These are phyloP conservation scores for Lasiosphaeria hispida DNA, from an alignment of 495 filamentous ascomycete genomes.

Conservation along the genomic window DNA sequence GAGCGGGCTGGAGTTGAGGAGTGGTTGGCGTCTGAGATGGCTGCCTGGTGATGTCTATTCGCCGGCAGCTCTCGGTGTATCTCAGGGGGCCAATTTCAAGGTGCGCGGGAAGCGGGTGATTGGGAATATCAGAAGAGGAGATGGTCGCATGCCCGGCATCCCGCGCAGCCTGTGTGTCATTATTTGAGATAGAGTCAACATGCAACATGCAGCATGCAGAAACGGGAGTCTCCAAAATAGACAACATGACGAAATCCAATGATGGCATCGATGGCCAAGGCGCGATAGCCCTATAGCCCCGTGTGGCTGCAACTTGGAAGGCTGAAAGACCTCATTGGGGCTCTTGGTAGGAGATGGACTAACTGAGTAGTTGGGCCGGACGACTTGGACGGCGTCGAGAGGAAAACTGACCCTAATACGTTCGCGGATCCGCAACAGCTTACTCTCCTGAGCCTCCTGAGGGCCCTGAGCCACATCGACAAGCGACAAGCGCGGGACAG, in stretches of 20 bases:
- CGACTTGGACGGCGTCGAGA: too few species aligned
- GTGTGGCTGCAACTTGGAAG: constrained; percentile 34
- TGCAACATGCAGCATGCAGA: constrained; percentile 22
- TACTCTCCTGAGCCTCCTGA: background rate
- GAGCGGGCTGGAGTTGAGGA: constrained; percentile 14
- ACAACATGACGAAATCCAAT: background rate
- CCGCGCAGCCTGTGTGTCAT: constrained; percentile 25
- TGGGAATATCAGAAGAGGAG: constrained; percentile 15
- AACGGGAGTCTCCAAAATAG: constrained; percentile 17
- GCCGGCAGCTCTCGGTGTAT: background rate
- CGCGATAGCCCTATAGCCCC: constrained; percentile 11
- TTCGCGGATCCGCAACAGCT: background rate
- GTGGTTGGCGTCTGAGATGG: constrained; percentile 12
- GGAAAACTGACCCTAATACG: too few species aligned
- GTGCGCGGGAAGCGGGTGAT: constrained; percentile 7
- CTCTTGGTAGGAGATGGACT: background rate
- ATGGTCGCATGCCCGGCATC: constrained; percentile 19
- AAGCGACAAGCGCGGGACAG: background rate
- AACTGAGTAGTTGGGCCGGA: background rate
- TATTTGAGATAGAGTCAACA: constrained; percentile 19
- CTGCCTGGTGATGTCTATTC: constrained; percentile 14
- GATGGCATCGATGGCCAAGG: constrained; percentile 7
- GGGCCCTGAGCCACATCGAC: constrained; percentile 6
- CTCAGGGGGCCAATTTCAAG: constrained; percentile 10
- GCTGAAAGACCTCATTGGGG: constrained; percentile 13